Evolutionary conservation across 1,139 yeast genomes (phyloP).

Genomic region (Kluyveromyces sp.): DNA sequence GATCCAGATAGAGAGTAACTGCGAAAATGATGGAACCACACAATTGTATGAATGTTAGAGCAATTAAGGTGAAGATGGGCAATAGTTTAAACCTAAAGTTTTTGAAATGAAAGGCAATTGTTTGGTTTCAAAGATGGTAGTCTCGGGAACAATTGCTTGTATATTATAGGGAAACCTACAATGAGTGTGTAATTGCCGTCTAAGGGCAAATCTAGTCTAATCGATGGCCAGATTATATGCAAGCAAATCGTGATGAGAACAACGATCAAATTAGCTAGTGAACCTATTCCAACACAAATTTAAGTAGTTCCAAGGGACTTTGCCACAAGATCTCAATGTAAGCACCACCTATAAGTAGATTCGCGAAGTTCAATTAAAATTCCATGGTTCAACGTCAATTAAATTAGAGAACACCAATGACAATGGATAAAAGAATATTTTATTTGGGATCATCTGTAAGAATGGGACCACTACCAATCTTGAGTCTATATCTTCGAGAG

Average conservation of each 20-base stretch:
- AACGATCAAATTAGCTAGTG: conserved; percentile 51
- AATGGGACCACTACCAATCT: conserved; percentile 47
- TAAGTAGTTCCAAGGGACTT: conserved; percentile 44
- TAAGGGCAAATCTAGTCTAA: conserved; percentile 33
- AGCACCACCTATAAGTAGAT: conserved; percentile 48
- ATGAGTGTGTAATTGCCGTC: conserved; percentile 71
- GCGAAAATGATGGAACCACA: conserved; percentile 37
- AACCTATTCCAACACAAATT: conserved; percentile 52
- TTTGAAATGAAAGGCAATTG: conserved; percentile 55
- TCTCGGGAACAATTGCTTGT: conserved; percentile 84
- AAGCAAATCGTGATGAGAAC: conserved; percentile 31
- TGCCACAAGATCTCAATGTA: conserved; percentile 53
- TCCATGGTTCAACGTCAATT: conserved; percentile 53
- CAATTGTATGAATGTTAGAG: conserved; percentile 32
- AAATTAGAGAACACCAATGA: conserved; percentile 64
- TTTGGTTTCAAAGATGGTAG: conserved; percentile 41
- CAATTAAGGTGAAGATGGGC: conserved; percentile 51
- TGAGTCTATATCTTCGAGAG: conserved; percentile 23
- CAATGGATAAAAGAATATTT: conserved; percentile 63
- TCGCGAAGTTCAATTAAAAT: conserved; percentile 41
- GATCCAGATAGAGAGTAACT: conserved; percentile 56
- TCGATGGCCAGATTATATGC: conserved; percentile 31
- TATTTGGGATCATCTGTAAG: conserved; percentile 63
- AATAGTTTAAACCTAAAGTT: conserved; percentile 67
- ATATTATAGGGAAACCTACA: conserved; percentile 73